These are phyloP conservation scores for Rhizodiscina lignyota DNA, from an alignment of 495 filamentous ascomycete species.

Conservation along the genomic window DNA sequence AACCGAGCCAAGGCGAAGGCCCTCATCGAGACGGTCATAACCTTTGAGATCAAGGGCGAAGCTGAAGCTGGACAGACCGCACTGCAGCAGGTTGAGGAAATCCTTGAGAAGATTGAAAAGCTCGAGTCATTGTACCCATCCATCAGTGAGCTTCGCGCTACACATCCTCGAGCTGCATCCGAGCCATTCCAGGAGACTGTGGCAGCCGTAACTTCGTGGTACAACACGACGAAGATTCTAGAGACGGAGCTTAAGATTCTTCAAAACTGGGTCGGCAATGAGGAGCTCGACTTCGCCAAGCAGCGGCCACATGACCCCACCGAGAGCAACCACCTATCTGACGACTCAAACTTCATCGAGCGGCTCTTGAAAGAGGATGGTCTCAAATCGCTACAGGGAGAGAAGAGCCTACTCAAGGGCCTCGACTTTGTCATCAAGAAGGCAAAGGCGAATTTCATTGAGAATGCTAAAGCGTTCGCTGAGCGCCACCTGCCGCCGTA, in stretches of 20 bases:
- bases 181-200: conserved; percentile 60
- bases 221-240: conserved; percentile 95
- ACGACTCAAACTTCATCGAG: conserved; percentile 86
- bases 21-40: conserved; percentile 68
- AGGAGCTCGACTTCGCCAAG: conserved; percentile 78
- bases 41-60: conserved; percentile 86
- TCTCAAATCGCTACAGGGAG: conserved; percentile 74
- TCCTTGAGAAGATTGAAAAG: conserved; percentile 75
- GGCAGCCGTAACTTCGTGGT: conserved; percentile 82
- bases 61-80: conserved; percentile 80
- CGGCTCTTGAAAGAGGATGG: conserved; percentile 97
- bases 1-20: conserved; percentile 48
- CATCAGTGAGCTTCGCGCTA: conserved; percentile 47
- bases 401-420: conserved; percentile 68
- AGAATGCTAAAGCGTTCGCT: conserved; percentile 69
- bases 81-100: conserved; percentile 70
- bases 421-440: conserved; percentile 76
- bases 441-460: conserved; percentile 80
- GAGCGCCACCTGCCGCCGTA: conserved; percentile 90
- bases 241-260: conserved; percentile 83
- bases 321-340: conserved; percentile 47
- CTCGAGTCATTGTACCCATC: conserved; percentile 76
- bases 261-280: conserved; percentile 92
- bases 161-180: conserved; percentile 57
- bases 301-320: conserved; percentile 24